These are phyloP conservation scores for Ophiostoma quercus DNA, from an alignment of 2,329 filamentous ascomycete genomes.

Conservation along the genomic window DNA sequence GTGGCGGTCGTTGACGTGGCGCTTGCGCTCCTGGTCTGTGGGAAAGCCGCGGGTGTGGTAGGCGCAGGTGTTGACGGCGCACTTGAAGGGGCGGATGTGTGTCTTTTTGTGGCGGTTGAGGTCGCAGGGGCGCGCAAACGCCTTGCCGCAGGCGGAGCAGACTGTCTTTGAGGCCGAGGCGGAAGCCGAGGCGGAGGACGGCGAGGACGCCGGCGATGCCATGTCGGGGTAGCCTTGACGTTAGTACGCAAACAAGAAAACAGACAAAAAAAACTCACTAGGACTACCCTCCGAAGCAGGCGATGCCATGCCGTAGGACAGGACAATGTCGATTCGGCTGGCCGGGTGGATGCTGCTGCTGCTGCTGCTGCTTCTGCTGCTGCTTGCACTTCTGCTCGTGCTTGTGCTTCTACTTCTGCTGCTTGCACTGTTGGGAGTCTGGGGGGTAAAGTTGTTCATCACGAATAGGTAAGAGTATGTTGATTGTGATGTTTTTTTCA, in stretches of 20 bases:
- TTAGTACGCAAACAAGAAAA: too few relatives aligned
- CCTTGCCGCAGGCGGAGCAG: not conserved
- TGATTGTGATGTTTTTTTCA: too few relatives aligned
- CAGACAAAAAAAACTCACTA: too few relatives aligned
- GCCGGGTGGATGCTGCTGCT: not conserved
- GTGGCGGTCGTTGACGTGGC: constrained; percentile 75
- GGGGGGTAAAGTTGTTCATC: not conserved
- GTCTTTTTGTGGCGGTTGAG: not conserved
- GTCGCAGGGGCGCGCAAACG: not conserved
- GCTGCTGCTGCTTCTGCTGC: not conserved
- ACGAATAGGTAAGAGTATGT: too few relatives aligned
- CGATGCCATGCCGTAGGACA: not conserved
- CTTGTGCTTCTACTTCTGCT: not conserved
- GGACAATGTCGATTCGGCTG: not conserved
- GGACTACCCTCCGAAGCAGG: not conserved
- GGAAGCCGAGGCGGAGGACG: too few relatives aligned
- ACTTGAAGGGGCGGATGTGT: not conserved
- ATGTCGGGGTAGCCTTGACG: not conserved
- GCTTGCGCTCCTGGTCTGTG: constrained; percentile 72
- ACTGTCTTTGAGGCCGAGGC: not conserved
- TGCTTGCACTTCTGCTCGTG: too few relatives aligned
- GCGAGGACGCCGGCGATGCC: too few relatives aligned
- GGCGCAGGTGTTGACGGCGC: constrained; percentile 49
- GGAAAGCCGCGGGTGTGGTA: constrained; percentile 67
- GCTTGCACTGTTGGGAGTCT: not conserved